Conservation (phyloP, 1,139 yeast genomes). For the Kodamaea sp. region DNA sequence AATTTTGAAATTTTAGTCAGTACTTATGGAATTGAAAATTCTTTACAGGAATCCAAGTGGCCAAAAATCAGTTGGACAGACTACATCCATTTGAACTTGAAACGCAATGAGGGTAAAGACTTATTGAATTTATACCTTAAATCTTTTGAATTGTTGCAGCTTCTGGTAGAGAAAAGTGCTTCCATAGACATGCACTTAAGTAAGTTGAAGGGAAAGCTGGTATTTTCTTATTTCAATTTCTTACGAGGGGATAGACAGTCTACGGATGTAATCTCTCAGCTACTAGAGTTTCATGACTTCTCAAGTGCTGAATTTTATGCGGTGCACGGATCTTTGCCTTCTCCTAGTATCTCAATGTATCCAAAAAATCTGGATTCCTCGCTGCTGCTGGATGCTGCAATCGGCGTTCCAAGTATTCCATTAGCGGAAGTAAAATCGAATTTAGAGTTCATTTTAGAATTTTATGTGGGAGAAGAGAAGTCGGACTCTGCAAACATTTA, state of each 20-base stretch:
- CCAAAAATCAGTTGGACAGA: constrained; percentile 43
- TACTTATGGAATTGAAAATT: constrained; percentile 33
- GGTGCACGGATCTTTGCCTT: constrained; percentile 22
- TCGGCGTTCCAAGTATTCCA: not conserved
- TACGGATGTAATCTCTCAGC: constrained; percentile 3
- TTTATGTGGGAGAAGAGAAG: constrained; percentile 20
- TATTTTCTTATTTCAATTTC: constrained; percentile 13
- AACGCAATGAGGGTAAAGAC: constrained; percentile 29
- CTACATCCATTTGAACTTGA: constrained; percentile 27
- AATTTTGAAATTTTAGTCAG: constrained; percentile 29
- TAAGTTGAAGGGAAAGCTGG: constrained; percentile 4
- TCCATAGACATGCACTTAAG: not conserved
- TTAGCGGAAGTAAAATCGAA: constrained; percentile 3
- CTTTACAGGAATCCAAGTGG: constrained; percentile 32
- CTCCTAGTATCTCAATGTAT: constrained; percentile 24
- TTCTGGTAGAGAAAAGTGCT: constrained; percentile 1
- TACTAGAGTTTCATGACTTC: constrained; percentile 26
- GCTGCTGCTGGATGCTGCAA: not conserved
- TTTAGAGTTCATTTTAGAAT: constrained; percentile 22
- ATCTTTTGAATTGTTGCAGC: constrained; percentile 29
- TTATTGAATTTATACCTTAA: constrained; percentile 35
- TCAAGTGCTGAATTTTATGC: constrained; percentile 39
- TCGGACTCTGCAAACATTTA: constrained; percentile 14
- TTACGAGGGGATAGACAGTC: constrained; percentile 3
- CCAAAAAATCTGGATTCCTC: not conserved